Base-by-base conservation (phyloP, 495 filamentous ascomycete genomes). In the Oidiodendron maius region DNA sequence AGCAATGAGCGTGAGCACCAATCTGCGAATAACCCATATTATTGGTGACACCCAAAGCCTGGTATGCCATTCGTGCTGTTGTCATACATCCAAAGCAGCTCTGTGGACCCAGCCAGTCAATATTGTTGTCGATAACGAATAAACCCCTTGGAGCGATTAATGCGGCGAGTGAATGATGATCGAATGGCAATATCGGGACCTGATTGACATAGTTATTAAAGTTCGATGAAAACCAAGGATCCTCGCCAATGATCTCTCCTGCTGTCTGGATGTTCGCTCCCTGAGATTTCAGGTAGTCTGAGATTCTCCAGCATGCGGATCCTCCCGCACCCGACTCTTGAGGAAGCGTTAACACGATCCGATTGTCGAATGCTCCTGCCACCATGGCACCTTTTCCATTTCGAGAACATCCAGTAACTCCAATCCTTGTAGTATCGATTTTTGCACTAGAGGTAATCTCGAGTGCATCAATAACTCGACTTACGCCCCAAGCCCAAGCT, bases 371-470 rank as follows among this genome's bases (percentile, higher is more conserved):
- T 0, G 73, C 74, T 8, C 73, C 73, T 30, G 69, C 73, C 15
- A 76, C 53, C 44, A 78, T 66, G 36, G 74, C 72, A 26, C 74
- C 74, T 61, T 78, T 76, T 26, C 73, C 73, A 57, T 78, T 76
- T 30, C 73, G 68, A 22, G 70, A 74, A 57, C 73, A 78, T 9
- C 73, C 74, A 2, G 71, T 74, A 15, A 75, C 72, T 39, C 69
- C 74, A 34, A 76, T 60, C 13, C 66, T 62, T 39, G 52, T 64
- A 22, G 70, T 57, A 55, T 78, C 70, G 52, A 76, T 76, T 35
- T 64, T 64, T 15, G 68, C 65, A 34, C 56, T 55, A 4, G 60
- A 60, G 8, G 63, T 45, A 21, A 60, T 64, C 65, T 75, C 72
- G 17, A 78, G 65, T 0, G 64, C 72, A 59, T 78, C 74, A 54